These are phyloP conservation scores for Suillus paluster DNA, from an alignment of 768 basidiomycete species.

Conservation along the genomic window DNA sequence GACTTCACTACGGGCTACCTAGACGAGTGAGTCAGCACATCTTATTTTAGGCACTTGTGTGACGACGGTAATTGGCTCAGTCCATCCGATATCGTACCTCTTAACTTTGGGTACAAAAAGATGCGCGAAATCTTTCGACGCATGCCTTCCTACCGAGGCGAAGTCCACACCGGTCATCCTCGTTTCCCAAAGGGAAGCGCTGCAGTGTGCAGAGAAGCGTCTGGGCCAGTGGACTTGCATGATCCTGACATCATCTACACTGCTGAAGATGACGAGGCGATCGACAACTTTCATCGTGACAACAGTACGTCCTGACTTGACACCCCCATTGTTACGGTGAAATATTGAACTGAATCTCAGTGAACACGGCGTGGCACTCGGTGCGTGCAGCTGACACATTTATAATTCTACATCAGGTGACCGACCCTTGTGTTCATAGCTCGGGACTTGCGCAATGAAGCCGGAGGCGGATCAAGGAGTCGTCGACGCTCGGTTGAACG, in stretches of 20 bases:
- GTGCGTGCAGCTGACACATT: slow-evolving; percentile 31
- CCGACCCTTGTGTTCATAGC: slow-evolving; percentile 29
- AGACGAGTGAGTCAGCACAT: slow-evolving; percentile 40
- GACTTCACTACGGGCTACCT: slow-evolving; percentile 52
- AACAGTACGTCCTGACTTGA: slow-evolving; percentile 11
- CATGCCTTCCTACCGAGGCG: slow-evolving; percentile 41
- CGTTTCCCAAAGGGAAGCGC: slow-evolving; percentile 32
- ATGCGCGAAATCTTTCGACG: slow-evolving; percentile 58
- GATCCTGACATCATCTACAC: slow-evolving; percentile 39
- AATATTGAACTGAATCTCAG: slow-evolving; percentile 24
- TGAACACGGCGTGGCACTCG: slow-evolving; percentile 51
- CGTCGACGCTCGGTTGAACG: slow-evolving; percentile 57
- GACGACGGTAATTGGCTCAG: slow-evolving; percentile 6
- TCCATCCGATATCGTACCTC: slow-evolving; percentile 43
- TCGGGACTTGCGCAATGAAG: slow-evolving; percentile 70
- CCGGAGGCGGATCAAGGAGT: slow-evolving; percentile 58
- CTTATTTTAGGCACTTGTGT: background rate
- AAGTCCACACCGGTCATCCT: slow-evolving; percentile 26
- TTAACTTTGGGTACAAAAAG: slow-evolving; percentile 60
- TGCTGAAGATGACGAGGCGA: slow-evolving; percentile 37
- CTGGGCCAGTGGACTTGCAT: slow-evolving; percentile 24
- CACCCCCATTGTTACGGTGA: too few relatives aligned
- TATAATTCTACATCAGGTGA: slow-evolving; percentile 29
- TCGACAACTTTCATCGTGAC: slow-evolving; percentile 31
- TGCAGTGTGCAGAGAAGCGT: slow-evolving; percentile 27